A percentile compares a stretch with the other conserved stretches of the same genome.
phyloP scores from a whole-genome alignment of 257 asterid genomes.

The Gardenia jasminoides region DNA sequence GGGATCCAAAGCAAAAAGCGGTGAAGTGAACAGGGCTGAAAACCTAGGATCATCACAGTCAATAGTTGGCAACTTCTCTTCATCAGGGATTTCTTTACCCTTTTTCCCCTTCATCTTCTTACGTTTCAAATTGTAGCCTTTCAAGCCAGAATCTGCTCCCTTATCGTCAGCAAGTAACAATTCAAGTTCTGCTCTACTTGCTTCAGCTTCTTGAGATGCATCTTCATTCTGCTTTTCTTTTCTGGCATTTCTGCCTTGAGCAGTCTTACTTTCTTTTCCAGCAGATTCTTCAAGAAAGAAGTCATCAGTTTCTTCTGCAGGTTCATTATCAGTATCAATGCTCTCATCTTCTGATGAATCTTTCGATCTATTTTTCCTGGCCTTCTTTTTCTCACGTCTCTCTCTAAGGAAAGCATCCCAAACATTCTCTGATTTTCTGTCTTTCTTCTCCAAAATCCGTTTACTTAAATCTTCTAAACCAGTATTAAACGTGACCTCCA shows the following conservation, averaged over 20 bases:
- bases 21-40: conserved; percentile 51
- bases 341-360: conserved; percentile 67
- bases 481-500: conserved; percentile 86
- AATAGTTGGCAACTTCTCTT: conserved; percentile 55
- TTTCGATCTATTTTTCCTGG: conserved; percentile 56
- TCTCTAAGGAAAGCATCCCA: conserved; percentile 81
- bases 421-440: conserved; percentile 73
- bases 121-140: conserved; percentile 78
- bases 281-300: conserved; percentile 66
- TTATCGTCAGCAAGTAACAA: conserved; percentile 74
- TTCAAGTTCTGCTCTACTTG: conserved; percentile 87
- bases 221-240: conserved; percentile 34
- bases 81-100: conserved; percentile 53
- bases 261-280: conserved; percentile 26
- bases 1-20: conserved; percentile 81
- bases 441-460: conserved; percentile 76
- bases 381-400: conserved; percentile 69
- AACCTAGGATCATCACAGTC: conserved; percentile 80
- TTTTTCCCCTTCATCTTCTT: conserved; percentile 66
- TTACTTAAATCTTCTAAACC: conserved; percentile 89
- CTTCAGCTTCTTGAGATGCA: conserved; percentile 52
- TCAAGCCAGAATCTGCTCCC: conserved; percentile 48
- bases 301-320: conserved; percentile 61
- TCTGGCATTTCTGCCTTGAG: conserved; percentile 26
- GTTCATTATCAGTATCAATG: conserved; percentile 48